Percentiles rank a stretch among this genome's conserved stretches.
Evolutionary conservation across 257 asterid species (phyloP).

Genomic region (Capsicum pubescens): DNA sequence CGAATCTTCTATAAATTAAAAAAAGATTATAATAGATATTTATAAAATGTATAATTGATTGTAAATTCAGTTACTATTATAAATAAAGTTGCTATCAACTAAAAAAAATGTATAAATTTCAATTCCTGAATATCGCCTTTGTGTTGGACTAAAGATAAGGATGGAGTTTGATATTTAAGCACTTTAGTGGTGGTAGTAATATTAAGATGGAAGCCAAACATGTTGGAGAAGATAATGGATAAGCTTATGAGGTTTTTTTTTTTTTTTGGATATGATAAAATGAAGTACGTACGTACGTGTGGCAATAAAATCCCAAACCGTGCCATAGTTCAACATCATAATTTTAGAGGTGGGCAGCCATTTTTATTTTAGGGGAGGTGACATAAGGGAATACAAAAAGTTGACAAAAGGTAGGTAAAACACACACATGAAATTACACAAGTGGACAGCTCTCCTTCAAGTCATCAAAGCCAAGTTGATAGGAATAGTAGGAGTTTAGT

Average conservation of each 20-base stretch:
- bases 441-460: constrained; percentile 47
- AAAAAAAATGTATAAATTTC: neutral
- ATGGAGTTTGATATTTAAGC: constrained; percentile 9
- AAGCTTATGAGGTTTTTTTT: constrained; percentile 7
- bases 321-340: constrained; percentile 45
- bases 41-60: neutral
- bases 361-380: constrained; percentile 36
- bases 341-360: constrained; percentile 50
- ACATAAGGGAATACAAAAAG: constrained; percentile 39
- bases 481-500: constrained; percentile 39
- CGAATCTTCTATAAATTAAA: neutral
- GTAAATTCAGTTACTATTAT: neutral
- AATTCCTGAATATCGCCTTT: neutral
- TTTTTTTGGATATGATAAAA: neutral
- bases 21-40: neutral
- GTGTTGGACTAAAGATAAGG: neutral
- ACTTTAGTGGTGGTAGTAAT: neutral
- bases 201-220: constrained; percentile 23
- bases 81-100: neutral
- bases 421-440: constrained; percentile 50
- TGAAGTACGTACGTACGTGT: constrained; percentile 29
- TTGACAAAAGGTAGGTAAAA: constrained; percentile 59
- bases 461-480: constrained; percentile 52
- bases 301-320: constrained; percentile 44
- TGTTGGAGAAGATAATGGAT: constrained; percentile 30